These are phyloP conservation scores for Acephala macrosclerotiorum DNA, from an alignment of 2,329 filamentous ascomycete genomes.

Conservation along the genomic window DNA sequence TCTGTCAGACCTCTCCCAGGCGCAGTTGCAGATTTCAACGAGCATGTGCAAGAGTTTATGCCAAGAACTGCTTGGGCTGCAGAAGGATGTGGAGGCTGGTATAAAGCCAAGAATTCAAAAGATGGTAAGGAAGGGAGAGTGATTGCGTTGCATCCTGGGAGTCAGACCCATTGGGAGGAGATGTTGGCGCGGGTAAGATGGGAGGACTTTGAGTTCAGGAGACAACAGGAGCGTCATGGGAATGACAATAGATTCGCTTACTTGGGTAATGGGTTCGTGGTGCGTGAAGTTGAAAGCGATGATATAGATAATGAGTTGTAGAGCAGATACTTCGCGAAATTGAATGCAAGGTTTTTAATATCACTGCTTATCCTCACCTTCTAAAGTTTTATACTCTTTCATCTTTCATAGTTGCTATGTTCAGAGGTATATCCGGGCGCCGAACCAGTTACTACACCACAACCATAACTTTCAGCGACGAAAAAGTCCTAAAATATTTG, in stretches of 20 bases:
- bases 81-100: conserved; percentile 35
- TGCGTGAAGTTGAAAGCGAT: not conserved
- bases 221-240: not conserved
- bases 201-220: not conserved
- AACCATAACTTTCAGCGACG: no score
- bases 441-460: no score
- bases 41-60: conserved; percentile 42
- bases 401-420: no score
- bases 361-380: no score
- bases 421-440: no score
- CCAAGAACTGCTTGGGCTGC: conserved; percentile 36
- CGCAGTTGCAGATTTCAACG: conserved; percentile 44
- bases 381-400: no score
- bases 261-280: conserved; percentile 26
- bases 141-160: conserved; percentile 31
- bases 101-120: conserved; percentile 20
- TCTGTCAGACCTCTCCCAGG: conserved; percentile 50
- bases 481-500: no score
- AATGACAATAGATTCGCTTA: conserved; percentile 26
- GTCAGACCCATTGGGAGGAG: conserved; percentile 6
- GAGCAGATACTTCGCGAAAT: no score
- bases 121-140: conserved; percentile 26
- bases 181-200: not conserved
- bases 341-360: no score
- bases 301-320: no score